Evolutionary conservation across 352 stramenopile genomes (phyloP).

Genomic region (Globisporangium sylvaticum): DNA sequence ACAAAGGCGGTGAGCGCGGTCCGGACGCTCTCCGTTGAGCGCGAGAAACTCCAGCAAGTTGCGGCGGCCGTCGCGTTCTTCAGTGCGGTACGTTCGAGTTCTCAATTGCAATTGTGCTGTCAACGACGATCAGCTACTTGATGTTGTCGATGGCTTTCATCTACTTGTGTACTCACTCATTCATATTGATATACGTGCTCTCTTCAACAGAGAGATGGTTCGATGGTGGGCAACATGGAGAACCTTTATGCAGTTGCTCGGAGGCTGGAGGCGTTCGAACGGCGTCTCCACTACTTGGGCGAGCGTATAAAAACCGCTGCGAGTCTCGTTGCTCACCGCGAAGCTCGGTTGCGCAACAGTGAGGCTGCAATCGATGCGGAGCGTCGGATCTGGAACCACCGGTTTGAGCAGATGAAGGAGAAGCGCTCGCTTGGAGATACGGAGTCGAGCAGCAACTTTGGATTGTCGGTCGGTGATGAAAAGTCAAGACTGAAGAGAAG

Average conservation of each 20-base stretch:
- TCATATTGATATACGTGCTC: not conserved
- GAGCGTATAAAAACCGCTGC: slow-evolving; percentile 42
- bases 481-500: slow-evolving; percentile 3
- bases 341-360: slow-evolving; percentile 58
- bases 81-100: slow-evolving; percentile 24
- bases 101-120: no score
- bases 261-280: slow-evolving; percentile 38
- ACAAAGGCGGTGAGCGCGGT: slow-evolving; percentile 46
- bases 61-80: slow-evolving; percentile 43
- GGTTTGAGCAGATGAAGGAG: slow-evolving; percentile 23
- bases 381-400: slow-evolving; percentile 31
- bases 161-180: no score
- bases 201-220: slow-evolving; percentile 24
- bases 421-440: slow-evolving; percentile 2
- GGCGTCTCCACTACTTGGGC: slow-evolving; percentile 29
- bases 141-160: not conserved
- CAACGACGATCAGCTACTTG: not conserved
- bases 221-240: slow-evolving; percentile 49
- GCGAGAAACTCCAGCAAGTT: slow-evolving; percentile 39
- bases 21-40: slow-evolving; percentile 42
- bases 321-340: slow-evolving; percentile 41
- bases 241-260: slow-evolving; percentile 22
- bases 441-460: not conserved
- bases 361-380: slow-evolving; percentile 55
- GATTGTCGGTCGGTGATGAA: not conserved